Evolutionary conservation across 306 rosid genomes (phyloP).

Genomic region (Quercus alba): DNA sequence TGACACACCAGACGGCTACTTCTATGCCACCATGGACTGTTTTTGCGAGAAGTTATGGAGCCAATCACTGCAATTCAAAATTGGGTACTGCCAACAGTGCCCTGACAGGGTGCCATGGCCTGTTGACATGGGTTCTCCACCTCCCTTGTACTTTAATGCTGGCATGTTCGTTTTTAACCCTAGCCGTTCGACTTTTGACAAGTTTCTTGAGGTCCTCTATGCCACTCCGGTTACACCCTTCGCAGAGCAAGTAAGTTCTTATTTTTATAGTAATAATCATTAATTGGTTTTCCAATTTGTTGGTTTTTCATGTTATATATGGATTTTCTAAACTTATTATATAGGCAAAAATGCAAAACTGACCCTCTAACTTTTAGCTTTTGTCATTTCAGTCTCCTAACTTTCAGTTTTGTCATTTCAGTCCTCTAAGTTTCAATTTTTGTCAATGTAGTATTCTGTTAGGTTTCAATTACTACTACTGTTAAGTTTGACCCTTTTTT

Average conservation of each 20-base stretch:
- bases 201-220: slow-evolving; percentile 44
- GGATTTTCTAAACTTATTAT: too few relatives aligned
- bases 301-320: background rate
- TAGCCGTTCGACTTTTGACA: slow-evolving; percentile 30
- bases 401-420: too few relatives aligned
- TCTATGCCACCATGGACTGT: slow-evolving; percentile 67
- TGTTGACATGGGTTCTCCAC: slow-evolving; percentile 41
- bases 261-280: background rate
- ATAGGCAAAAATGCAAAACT: too few relatives aligned
- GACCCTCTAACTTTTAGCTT: too few relatives aligned
- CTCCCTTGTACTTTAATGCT: slow-evolving; percentile 62
- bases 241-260: slow-evolving; percentile 50
- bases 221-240: slow-evolving; percentile 50
- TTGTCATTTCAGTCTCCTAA: too few relatives aligned
- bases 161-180: slow-evolving; percentile 71
- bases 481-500: too few relatives aligned
- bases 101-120: slow-evolving; percentile 60
- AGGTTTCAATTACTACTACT: too few relatives aligned
- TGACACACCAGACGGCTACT: slow-evolving; percentile 39
- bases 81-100: slow-evolving; percentile 69
- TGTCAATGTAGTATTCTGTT: too few relatives aligned
- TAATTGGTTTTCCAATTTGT: background rate
- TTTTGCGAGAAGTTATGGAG: slow-evolving; percentile 70
- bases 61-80: slow-evolving; percentile 40
- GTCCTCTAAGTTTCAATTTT: too few relatives aligned